Evolutionary conservation across 345 rosid genomes (phyloP).

Genomic region (Carallia pectinifolia): DNA sequence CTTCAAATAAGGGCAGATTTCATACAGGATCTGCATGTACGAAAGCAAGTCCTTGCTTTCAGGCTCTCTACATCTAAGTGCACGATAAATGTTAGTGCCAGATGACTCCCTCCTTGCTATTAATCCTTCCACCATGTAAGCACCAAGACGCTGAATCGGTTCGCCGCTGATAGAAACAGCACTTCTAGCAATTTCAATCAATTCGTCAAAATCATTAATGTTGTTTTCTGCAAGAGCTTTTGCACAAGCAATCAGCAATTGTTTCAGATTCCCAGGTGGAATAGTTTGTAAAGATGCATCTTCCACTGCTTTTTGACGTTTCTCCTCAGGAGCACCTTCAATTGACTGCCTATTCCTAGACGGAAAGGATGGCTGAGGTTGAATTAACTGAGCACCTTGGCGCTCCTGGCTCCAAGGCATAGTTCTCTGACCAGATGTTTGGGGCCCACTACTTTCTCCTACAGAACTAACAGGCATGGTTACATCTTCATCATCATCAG

Average conservation of each 20-base stretch:
- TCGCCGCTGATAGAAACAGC: slow-evolving; percentile 53
- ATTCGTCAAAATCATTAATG: slow-evolving; percentile 38
- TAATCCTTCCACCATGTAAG: slow-evolving; percentile 64
- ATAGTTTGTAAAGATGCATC: slow-evolving; percentile 18
- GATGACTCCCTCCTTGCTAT: slow-evolving; percentile 59
- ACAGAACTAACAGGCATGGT: slow-evolving; percentile 16
- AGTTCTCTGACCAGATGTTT: slow-evolving; percentile 32
- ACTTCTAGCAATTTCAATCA: slow-evolving; percentile 43
- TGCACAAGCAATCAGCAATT: slow-evolving; percentile 60
- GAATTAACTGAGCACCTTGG: slow-evolving; percentile 25
- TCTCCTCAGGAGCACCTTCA: slow-evolving; percentile 35
- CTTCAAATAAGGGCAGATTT: slow-evolving; percentile 74
- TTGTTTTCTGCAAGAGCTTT: slow-evolving; percentile 47
- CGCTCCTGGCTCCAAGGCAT: slow-evolving; percentile 33
- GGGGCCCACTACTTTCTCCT: slow-evolving; percentile 26
- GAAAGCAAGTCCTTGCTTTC: slow-evolving; percentile 62
- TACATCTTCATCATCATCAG: slow-evolving; percentile 40
- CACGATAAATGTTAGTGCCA: slow-evolving; percentile 44
- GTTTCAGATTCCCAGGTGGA: slow-evolving; percentile 44
- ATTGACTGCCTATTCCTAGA: slow-evolving; percentile 27
- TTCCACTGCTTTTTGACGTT: slow-evolving; percentile 29
- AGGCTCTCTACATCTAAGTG: slow-evolving; percentile 57
- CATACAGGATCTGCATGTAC: slow-evolving; percentile 57
- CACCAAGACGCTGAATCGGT: slow-evolving; percentile 69
- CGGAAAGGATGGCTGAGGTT: slow-evolving; percentile 32